Evolutionary conservation across 257 asterid genomes (phyloP), one percentile per base, ranked within the genome.

Genomic region (Salvia splendens): DNA sequence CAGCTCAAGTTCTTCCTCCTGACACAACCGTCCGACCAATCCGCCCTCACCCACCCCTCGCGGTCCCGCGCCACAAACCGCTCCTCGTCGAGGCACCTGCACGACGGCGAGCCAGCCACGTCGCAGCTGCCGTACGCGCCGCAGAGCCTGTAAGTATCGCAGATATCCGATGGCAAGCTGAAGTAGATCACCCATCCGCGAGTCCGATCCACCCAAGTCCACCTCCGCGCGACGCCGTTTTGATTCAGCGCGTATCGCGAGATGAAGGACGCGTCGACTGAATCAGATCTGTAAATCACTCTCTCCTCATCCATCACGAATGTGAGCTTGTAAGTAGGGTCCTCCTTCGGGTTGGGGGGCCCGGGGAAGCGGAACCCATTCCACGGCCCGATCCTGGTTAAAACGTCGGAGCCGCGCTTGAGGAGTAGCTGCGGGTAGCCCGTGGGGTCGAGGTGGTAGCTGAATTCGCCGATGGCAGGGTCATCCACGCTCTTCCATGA

Each of bases 401-500:
- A 11, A 8, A 61, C 0, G 0, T 1, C 6, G 0, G 0, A 40
- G 49, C 5, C 10, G 1, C 7, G 3, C 7, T 2, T 57, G 0
- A 69, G 0, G 0, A 58, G 0, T 0, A 58, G 0, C 4, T 57
- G 67, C 1, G 73, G 73, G 3, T 57, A 58, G 3, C 67, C 73
- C 1, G 60, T 17, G 0, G 67, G 67, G 1, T 71, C 75, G n/a
- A 61, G 0, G 15, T 15, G 69, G 1, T 3, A 0, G 0, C 69
- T n/a, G 10, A 5, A 71, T 0, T 30, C 14, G 0, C 75, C 76
- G 0, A 41, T 42, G 5, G 65, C 14, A 3, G 76, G 76, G 12
- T 71, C 76, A 5, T 52, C 70, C 0, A 8, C 1, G 65, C 59
- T 53, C 11, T 1, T 43, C 76, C 70, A 63, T 0, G 76, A 71